Evolutionary conservation across 495 filamentous ascomycete genomes (phyloP).

Genomic region (Penicillium paradoxum): DNA sequence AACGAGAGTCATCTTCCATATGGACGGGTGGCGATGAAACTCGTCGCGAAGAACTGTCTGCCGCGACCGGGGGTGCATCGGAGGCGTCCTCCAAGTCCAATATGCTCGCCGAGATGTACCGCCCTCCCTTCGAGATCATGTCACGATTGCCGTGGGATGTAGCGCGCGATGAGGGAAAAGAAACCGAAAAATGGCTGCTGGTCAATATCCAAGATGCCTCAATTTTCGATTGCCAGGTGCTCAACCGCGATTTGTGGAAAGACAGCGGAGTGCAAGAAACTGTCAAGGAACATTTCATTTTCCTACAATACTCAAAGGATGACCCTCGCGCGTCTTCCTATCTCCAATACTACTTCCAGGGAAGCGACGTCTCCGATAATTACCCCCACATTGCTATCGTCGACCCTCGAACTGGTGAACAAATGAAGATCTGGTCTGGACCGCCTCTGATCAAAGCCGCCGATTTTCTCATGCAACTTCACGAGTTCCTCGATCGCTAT

Average conservation of each 20-base stretch:
- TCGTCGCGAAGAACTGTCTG: conserved; percentile 49
- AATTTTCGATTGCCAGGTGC: conserved; percentile 84
- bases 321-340: conserved; percentile 73
- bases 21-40: conserved; percentile 62
- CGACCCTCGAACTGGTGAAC: conserved; percentile 92
- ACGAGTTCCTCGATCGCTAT: conserved; percentile 94
- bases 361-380: conserved; percentile 63
- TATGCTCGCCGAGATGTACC: conserved; percentile 81
- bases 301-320: conserved; percentile 84
- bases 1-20: conserved; percentile 61
- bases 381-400: conserved; percentile 96
- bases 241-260: conserved; percentile 97
- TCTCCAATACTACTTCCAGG: conserved; percentile 82
- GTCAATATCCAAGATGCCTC: conserved; percentile 92
- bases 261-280: conserved; percentile 69
- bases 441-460: conserved; percentile 65
- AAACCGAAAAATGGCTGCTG: conserved; percentile 85
- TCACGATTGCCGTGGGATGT: conserved; percentile 66
- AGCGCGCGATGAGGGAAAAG: conserved; percentile 77
- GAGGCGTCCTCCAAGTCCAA: conserved; percentile 63
- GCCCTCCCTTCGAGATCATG: conserved; percentile 87
- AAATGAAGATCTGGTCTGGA: conserved; percentile 94
- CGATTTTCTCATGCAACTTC: conserved; percentile 86
- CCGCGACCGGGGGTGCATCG: conserved; percentile 69
- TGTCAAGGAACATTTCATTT: conserved; percentile 87